phyloP scores from a whole-genome alignment of 164 flowering plant species.

The Vitis rupestris region DNA sequence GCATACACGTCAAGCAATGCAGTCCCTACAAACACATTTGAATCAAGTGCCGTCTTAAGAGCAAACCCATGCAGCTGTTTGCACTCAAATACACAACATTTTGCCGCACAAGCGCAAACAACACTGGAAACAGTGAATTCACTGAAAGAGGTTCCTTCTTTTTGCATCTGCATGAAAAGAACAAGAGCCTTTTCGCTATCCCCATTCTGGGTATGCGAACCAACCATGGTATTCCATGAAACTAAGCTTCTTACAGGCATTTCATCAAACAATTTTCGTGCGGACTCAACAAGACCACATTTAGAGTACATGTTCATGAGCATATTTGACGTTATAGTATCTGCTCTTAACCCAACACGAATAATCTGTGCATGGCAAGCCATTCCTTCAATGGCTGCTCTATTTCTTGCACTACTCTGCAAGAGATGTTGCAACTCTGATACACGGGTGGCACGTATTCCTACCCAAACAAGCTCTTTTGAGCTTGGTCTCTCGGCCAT shows the following conservation, averaged over 20 bases:
- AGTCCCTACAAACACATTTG: slow-evolving; percentile 70
- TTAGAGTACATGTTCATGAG: slow-evolving; percentile 74
- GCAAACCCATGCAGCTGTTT: slow-evolving; percentile 73
- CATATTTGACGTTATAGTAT: slow-evolving; percentile 59
- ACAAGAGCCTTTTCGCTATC: slow-evolving; percentile 42
- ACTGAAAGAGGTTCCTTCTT: slow-evolving; percentile 43
- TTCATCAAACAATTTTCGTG: slow-evolving; percentile 64
- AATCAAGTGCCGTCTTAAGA: slow-evolving; percentile 46
- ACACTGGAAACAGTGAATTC: slow-evolving; percentile 76
- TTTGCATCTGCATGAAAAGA: slow-evolving; percentile 58
- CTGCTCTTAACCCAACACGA: slow-evolving; percentile 33
- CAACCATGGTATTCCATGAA: slow-evolving; percentile 83
- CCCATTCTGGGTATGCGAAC: slow-evolving; percentile 49
- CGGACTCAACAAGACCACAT: slow-evolving; percentile 48
- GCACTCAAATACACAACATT: slow-evolving; percentile 50
- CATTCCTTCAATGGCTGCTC: slow-evolving; percentile 41
- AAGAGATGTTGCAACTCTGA: slow-evolving; percentile 37
- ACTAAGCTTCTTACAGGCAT: slow-evolving; percentile 67
- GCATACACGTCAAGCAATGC: slow-evolving; percentile 87
- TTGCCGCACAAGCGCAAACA: slow-evolving; percentile 77
- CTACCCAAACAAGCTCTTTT: slow-evolving; percentile 1
- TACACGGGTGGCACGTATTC: background rate
- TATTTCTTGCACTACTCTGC: slow-evolving; percentile 53
- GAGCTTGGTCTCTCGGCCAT: background rate
- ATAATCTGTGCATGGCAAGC: slow-evolving; percentile 54